Percentiles rank a stretch among this genome's conserved stretches.
Evolutionary conservation across 345 rosid genomes (phyloP).

Genomic region (Boechera retrofracta): DNA sequence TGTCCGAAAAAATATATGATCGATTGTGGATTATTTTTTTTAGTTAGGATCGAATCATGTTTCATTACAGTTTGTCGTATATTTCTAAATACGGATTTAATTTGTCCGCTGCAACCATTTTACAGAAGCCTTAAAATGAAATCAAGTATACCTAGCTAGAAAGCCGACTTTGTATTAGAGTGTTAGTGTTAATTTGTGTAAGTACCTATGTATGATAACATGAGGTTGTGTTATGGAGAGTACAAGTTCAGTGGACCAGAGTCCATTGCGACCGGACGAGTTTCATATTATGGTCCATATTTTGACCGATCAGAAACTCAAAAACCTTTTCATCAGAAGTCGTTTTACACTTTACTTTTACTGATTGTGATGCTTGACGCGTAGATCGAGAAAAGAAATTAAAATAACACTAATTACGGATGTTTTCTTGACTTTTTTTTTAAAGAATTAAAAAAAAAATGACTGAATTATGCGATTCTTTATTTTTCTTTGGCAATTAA

Average conservation of each 20-base stretch:
- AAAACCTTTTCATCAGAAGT: slow-evolving; percentile 42
- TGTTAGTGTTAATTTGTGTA: not conserved
- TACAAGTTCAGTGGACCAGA: slow-evolving; percentile 54
- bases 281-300: slow-evolving; percentile 46
- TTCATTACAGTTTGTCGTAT: too few relatives aligned
- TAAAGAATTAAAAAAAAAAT: too few relatives aligned
- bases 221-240: slow-evolving; percentile 12
- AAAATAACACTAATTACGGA: not conserved
- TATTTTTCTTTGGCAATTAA: not conserved
- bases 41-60: not conserved
- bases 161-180: not conserved
- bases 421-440: not conserved
- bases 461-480: too few relatives aligned
- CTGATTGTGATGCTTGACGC: slow-evolving; percentile 42
- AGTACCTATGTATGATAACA: not conserved
- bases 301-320: slow-evolving; percentile 44
- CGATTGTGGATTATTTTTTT: not conserved
- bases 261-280: slow-evolving; percentile 47
- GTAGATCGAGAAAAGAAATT: not conserved
- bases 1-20: not conserved
- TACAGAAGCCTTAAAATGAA: not conserved
- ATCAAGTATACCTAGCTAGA: not conserved
- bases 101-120: not conserved
- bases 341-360: slow-evolving; percentile 17
- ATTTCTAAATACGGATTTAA: not conserved